Evolutionary conservation across 2,329 filamentous ascomycete genomes (phyloP).

Genomic region (Clarireedia monteithiana): DNA sequence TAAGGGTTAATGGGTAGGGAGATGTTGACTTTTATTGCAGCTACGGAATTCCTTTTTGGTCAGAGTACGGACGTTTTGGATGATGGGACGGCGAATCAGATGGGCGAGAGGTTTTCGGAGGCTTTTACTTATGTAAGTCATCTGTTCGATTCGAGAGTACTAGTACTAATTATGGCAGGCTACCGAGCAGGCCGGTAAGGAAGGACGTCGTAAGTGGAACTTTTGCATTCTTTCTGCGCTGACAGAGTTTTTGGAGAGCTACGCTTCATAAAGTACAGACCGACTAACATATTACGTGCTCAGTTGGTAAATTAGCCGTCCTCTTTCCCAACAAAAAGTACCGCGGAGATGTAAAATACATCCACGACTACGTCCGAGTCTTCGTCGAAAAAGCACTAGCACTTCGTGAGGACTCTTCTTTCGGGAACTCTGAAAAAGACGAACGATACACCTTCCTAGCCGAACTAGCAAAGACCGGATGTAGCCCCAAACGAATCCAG

Average conservation of each 20-base stretch:
- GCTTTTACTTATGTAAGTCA: slow-evolving; percentile 29
- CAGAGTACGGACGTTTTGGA: slow-evolving; percentile 41
- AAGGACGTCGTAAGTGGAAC: slow-evolving; percentile 13
- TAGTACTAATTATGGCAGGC: background rate
- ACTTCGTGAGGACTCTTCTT: slow-evolving; percentile 36
- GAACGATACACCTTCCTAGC: slow-evolving; percentile 7
- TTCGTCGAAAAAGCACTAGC: slow-evolving; percentile 24
- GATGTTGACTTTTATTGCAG: slow-evolving; percentile 21
- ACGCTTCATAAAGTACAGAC: background rate
- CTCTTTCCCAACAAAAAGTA: slow-evolving; percentile 23
- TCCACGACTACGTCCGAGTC: slow-evolving; percentile 23
- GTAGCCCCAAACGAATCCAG: slow-evolving; percentile 14
- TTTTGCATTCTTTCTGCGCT: background rate
- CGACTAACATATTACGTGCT: background rate
- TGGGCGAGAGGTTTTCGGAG: slow-evolving; percentile 27
- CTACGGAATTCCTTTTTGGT: slow-evolving; percentile 62
- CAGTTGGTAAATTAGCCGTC: slow-evolving; percentile 20
- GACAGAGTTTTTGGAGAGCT: background rate
- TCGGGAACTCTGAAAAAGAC: slow-evolving; percentile 13
- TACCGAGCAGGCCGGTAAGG: slow-evolving; percentile 22
- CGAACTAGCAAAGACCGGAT: slow-evolving; percentile 32
- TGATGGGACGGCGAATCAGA: slow-evolving; percentile 6
- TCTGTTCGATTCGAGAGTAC: background rate
- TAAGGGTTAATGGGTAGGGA: background rate
- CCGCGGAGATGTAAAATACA: slow-evolving; percentile 18